phyloP scores from a whole-genome alignment of 2,329 filamentous ascomycete species.

The Colletotrichum brevisporum region DNA sequence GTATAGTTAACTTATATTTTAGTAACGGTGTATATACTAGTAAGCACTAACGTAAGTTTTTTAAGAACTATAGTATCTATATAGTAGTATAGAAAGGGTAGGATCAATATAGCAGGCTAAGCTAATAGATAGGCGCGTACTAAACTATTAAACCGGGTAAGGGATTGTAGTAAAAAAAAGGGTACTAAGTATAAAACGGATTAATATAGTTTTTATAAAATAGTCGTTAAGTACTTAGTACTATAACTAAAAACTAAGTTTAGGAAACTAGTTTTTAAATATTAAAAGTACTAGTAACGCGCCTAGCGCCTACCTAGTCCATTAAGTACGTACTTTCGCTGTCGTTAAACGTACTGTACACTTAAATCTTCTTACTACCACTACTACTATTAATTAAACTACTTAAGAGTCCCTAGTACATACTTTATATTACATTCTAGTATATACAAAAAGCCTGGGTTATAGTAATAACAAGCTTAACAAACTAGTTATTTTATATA shows the following conservation, averaged over 20 bases:
- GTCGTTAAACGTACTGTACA: background rate
- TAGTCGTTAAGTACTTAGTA: too few relatives aligned
- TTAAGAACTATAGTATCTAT: constrained; percentile 1
- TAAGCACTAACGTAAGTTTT: constrained; percentile 10
- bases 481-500: background rate
- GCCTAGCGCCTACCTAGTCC: background rate
- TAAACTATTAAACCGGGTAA: too few relatives aligned
- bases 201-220: too few relatives aligned
- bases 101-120: background rate
- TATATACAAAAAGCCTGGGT: background rate
- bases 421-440: background rate
- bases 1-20: constrained; percentile 6
- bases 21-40: background rate
- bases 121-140: background rate
- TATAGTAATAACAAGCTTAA: background rate
- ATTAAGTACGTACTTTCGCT: constrained; percentile 5
- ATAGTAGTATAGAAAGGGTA: too few relatives aligned
- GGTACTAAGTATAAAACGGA: too few relatives aligned
- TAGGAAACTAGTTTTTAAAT: too few relatives aligned
- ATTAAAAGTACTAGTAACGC: too few relatives aligned
- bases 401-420: background rate
- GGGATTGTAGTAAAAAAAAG: too few relatives aligned
- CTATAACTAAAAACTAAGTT: too few relatives aligned
- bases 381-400: background rate
- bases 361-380: background rate